Base-by-base conservation (phyloP, 2,329 filamentous ascomycete species). In the Meredithiella fracta region DNA sequence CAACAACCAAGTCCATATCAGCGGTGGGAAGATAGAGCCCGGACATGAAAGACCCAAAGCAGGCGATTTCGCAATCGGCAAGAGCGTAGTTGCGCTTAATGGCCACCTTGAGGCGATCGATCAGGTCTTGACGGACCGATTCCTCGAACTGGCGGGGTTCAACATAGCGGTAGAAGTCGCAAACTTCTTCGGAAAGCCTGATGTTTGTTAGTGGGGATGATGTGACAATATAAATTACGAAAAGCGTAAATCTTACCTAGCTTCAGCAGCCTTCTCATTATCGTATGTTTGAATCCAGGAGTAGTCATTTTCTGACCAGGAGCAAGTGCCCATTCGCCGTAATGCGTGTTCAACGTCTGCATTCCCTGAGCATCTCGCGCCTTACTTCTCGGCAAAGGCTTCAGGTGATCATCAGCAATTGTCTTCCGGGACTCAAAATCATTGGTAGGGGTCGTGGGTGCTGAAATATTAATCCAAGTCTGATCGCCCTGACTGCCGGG, bases 41-140 rank as follows among this genome's bases (percentile, higher is more conserved):
- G 2, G 88, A 88, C 62, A 88, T 90, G 68, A 90, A 98, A 0
- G 92, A 97, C n/a, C 92, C 92, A 66, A 98, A 98, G 8, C 83
- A 75, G 34, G 77, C 73, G 6, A 96, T 72, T 51, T 82, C 74
- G 9, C 82, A 79, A 50, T 79, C 77, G 11, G 72, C 68, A 62
- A 80, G 83, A 51, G 72, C 67, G n/a, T 65, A 61, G 11, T 70
- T 71, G 14, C 67, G 72, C 58, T 73, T 73, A 63, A 94, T 74
- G 1, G 75, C 73, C 17, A 66, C 64, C 52, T 80, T 73, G 1
- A 97, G 72, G 17, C 87, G 81, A 2, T 79, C 69, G 34, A 97
- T 75, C 14, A 98, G 71, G 50, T 85, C 77, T 20, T 75, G 69
- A 8, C 92, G 86, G 55, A 95, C 79, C 2, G 74, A 72, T 59